A percentile compares a stretch with the other conserved stretches of the same genome.
These are phyloP conservation scores for Betula pendula DNA, from an alignment of 306 rosid species.

Conservation along the genomic window DNA sequence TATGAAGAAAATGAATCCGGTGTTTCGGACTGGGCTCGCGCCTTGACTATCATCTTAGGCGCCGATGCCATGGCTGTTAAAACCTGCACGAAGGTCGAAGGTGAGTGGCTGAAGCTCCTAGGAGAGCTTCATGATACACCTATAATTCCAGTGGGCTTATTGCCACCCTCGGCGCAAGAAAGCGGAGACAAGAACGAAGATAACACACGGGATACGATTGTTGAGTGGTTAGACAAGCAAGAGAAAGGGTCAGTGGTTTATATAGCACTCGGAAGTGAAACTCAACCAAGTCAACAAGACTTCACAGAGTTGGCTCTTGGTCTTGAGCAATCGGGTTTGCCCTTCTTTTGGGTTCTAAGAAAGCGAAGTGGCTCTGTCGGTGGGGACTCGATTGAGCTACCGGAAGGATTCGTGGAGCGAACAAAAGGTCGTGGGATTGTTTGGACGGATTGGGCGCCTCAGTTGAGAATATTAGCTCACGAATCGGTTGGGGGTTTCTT, in stretches of 20 bases:
- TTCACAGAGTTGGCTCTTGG: constrained; percentile 47
- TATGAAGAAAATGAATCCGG: background rate
- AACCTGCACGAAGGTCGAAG: constrained; percentile 29
- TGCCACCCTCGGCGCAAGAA: background rate
- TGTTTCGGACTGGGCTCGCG: background rate
- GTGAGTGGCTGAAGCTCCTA: constrained; percentile 29
- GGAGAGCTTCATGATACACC: constrained; percentile 12
- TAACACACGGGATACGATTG: background rate
- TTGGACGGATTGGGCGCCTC: constrained; percentile 61
- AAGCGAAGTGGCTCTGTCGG: constrained; percentile 4
- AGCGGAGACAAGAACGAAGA: background rate
- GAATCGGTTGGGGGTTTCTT: constrained; percentile 48
- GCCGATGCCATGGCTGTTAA: constrained; percentile 11
- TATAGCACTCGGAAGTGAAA: constrained; percentile 58
- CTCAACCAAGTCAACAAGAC: constrained; percentile 23
- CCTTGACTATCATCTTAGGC: background rate
- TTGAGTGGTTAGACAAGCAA: constrained; percentile 28
- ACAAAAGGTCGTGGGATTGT: constrained; percentile 40
- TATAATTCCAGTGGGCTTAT: constrained; percentile 29
- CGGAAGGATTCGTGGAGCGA: constrained; percentile 52
- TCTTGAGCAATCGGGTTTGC: constrained; percentile 48
- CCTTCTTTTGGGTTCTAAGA: constrained; percentile 64
- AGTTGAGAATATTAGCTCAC: constrained; percentile 52
- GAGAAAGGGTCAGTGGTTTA: constrained; percentile 44
- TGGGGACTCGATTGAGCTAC: constrained; percentile 35